phyloP scores from a whole-genome alignment of 2,329 filamentous ascomycete genomes.

The Ophiostoma ulmi region DNA sequence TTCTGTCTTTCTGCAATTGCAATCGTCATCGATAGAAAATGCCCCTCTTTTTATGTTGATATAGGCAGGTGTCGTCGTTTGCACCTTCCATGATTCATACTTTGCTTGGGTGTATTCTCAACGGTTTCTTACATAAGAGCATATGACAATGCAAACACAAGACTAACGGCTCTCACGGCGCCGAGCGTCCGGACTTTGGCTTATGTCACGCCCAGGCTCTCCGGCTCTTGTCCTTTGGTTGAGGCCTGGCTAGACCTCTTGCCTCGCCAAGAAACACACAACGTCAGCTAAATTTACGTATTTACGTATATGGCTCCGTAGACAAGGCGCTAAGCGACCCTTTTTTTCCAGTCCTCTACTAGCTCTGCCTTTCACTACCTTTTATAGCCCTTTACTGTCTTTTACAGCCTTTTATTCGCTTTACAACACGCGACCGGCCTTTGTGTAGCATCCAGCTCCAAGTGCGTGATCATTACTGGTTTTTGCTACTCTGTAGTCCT shows the following conservation, averaged over 20 bases:
- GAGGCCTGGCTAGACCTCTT: too few relatives aligned
- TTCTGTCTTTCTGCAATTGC: background rate
- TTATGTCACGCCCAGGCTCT: too few relatives aligned
- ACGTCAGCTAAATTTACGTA: background rate
- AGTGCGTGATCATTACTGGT: background rate
- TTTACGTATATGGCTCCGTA: background rate
- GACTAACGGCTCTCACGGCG: background rate
- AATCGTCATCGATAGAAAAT: background rate
- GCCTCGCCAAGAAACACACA: background rate
- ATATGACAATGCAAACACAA: too few relatives aligned
- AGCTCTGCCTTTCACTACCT: background rate
- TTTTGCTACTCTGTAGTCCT: background rate
- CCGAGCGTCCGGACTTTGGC: too few relatives aligned
- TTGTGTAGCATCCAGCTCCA: background rate
- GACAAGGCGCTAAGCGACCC: background rate
- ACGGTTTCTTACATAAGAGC: too few relatives aligned
- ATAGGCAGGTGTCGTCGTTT: background rate
- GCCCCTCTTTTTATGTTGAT: background rate
- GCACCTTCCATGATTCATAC: slow-evolving; percentile 5
- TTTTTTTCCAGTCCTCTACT: background rate
- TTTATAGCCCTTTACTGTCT: background rate
- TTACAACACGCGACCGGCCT: background rate
- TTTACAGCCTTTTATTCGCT: background rate
- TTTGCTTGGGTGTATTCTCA: too few relatives aligned
- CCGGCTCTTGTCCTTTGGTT: too few relatives aligned